Percentiles rank a stretch among this genome's conserved stretches.
phyloP scores from a whole-genome alignment of 164 flowering plant genomes.

The Umbellularia californica region DNA sequence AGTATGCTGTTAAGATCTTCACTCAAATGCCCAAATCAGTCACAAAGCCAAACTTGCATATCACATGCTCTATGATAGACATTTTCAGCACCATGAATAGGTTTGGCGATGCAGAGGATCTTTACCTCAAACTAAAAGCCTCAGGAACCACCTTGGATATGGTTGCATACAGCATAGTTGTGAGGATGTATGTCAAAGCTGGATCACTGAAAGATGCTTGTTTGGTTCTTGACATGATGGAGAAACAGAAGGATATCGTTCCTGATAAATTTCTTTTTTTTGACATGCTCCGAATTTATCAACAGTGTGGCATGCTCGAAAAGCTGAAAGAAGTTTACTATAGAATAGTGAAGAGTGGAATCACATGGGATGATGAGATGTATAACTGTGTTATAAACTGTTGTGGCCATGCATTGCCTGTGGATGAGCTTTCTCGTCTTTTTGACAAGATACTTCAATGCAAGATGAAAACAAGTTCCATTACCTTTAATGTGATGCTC shows the following conservation, averaged over 20 bases:
- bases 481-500: slow-evolving; percentile 77
- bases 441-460: slow-evolving; percentile 71
- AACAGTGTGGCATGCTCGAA: slow-evolving; percentile 52
- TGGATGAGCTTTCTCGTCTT: slow-evolving; percentile 77
- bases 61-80: slow-evolving; percentile 83
- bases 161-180: slow-evolving; percentile 66
- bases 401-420: slow-evolving; percentile 84
- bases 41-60: slow-evolving; percentile 63
- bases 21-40: slow-evolving; percentile 43
- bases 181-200: slow-evolving; percentile 77
- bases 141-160: slow-evolving; percentile 56
- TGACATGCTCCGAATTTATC: slow-evolving; percentile 89
- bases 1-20: slow-evolving; percentile 63
- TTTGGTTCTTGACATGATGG: slow-evolving; percentile 59
- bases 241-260: slow-evolving; percentile 46
- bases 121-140: slow-evolving; percentile 50
- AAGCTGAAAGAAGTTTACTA: slow-evolving; percentile 59
- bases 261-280: slow-evolving; percentile 70
- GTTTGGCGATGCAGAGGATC: slow-evolving; percentile 58
- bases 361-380: slow-evolving; percentile 79
- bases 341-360: slow-evolving; percentile 50
- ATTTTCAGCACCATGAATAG: slow-evolving; percentile 54
- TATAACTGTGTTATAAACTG: slow-evolving; percentile 89
- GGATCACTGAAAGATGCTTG: slow-evolving; percentile 68
- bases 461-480: slow-evolving; percentile 59